Evolutionary conservation across 371 early-diverging fungal genomes (phyloP), one percentile per base, ranked within the genome.

Genomic region (Rhizomucor pusillus): DNA sequence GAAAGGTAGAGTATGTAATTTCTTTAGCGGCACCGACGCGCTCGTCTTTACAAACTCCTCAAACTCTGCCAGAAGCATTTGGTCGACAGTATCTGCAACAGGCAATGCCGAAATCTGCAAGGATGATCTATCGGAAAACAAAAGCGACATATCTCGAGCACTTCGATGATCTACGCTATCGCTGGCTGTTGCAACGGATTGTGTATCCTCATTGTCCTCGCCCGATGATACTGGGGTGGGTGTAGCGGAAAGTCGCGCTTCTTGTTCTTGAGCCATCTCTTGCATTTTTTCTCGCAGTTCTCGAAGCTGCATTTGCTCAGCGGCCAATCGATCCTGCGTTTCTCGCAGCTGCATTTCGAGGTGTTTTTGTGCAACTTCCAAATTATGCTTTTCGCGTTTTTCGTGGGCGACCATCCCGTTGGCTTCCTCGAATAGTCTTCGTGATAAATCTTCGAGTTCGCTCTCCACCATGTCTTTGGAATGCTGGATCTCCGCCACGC

Each of bases 401-500:
- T 95, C 95, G 13, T 86, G 75, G 1, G 94, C 90, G 11, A 97
- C 98, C 88, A 97, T 86, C 3, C 77, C 82, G 54, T 97, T 96
- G 0, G 97, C 97, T 67, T 95, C 91, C 57, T 95, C 94, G 73
- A 97, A 96, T 35, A 97, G 69, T 52, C 82, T 80, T 36, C 88
- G 81, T 23, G 92, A 93, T 43, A 95, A 66, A 40, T 93, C 95
- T 65, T 95, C 97, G 24, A 97, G 71, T 67, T 97, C 97, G 22
- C 86, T 88, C 63, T 95, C 93, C 1, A 95, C 87, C 68, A 88
- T 83, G 57, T 90, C 89, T 54, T 95, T 94, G 56, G 90, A 85
- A 57, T 86, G 86, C 61, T 93, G 92, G 52, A 97, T 81, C 63
- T 93, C 94, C 10, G 93, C 93, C 0, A 92, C 86, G 58, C 89